Conservation (phyloP, 2,329 filamentous ascomycete species). For the Penicillium sp. region DNA sequence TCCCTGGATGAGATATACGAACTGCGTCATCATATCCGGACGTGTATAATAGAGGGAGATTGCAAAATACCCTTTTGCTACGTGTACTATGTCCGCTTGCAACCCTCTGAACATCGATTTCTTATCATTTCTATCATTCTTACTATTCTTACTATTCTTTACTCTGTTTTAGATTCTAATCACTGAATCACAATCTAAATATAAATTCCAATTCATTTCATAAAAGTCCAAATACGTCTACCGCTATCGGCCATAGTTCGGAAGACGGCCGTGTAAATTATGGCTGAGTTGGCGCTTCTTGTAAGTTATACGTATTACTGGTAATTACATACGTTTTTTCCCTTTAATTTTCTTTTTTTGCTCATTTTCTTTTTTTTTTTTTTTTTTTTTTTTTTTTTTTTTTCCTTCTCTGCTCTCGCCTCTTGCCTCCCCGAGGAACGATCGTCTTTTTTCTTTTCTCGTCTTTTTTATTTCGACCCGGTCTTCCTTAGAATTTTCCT, state of each 20-base stretch:
- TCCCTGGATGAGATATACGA: neutral
- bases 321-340: constrained; percentile 11
- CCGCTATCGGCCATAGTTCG: constrained; percentile 13
- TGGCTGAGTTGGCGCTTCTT: neutral
- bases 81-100: neutral
- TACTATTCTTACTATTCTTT: too few species aligned
- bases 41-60: neutral
- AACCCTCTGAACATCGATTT: too few species aligned
- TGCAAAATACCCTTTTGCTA: too few species aligned
- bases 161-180: too few species aligned
- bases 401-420: constrained; percentile 18
- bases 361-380: constrained; percentile 9
- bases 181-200: neutral
- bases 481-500: constrained; percentile 22
- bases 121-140: too few species aligned
- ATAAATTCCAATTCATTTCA: too few species aligned
- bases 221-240: too few species aligned
- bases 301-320: neutral
- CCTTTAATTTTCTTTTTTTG: neutral
- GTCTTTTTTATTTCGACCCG: constrained; percentile 18
- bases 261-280: constrained; percentile 11
- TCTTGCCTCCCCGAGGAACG: constrained; percentile 27
- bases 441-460: constrained; percentile 22
- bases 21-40: constrained; percentile 5
- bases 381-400: constrained; percentile 5